Base-by-base conservation (phyloP, 2,329 filamentous ascomycete species). In the Phialophora verrucosa region DNA sequence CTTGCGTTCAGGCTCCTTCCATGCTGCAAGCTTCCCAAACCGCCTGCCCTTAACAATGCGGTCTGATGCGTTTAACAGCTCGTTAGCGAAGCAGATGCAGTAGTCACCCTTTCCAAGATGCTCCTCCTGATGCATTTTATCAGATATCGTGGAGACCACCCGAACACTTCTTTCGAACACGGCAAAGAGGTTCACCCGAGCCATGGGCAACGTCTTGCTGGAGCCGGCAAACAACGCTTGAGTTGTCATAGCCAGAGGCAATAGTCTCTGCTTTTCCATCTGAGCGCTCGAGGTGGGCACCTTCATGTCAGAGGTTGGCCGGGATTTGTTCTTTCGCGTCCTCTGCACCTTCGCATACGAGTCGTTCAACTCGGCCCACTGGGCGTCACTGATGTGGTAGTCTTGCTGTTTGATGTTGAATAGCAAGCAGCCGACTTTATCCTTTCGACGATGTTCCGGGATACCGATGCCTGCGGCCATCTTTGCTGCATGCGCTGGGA, bases 41-140 rank as follows among this genome's bases (percentile, higher is more conserved):
- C 57, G 68, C 38, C 69, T 44, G 20, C 54, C 66, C 32, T 73
- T 67, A 23, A 68, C 51, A 47, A 73, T 68, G 20, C 70, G 63
- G 64, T 75, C 74, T 10, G 71, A 72, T 32, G 64, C 71, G 23
- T 60, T 57, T 27, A 75, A 59, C 17, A 75, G 64, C 2, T 65
- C 63, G 27, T 70, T 71, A 3, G 65, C 68, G 53, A 72, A 75
- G 58, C 73, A 75, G 31, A 75, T 68, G 63, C 73, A 75, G 47
- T 71, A 69, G 42, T 70, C 71, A 12, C 70, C 72, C 38, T 31
- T 62, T 27, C 63, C 61, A 29, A 67, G 56, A 10, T 66, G 56
- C 8, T 67, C 49, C 3, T 59, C 62, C 38, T 62, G 67, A 55
- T 75, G 74, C 35, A 68, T 71, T 35, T 63, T 62, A 54, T 74